Percentiles rank a stretch among this genome's conserved stretches.
Conservation (phyloP, 163 green algal species). For the Prototheca stagnorum region DNA sequence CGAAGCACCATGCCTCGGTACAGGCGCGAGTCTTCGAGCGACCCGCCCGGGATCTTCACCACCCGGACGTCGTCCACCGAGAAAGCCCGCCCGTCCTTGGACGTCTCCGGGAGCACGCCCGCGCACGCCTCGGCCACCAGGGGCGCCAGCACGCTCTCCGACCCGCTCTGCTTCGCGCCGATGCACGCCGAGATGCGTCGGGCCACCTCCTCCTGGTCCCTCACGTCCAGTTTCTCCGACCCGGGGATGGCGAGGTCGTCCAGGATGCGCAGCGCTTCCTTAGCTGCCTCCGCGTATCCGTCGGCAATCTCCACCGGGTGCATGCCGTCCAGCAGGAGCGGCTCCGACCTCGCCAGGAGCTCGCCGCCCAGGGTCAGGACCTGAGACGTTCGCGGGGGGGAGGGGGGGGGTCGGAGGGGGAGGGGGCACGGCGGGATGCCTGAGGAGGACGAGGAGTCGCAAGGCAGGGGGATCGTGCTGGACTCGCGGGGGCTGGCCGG, state of each 20-base stretch:
- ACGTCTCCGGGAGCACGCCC: conserved; percentile 53
- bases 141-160: conserved; percentile 66
- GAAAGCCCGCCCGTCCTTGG: conserved; percentile 87
- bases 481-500: no score
- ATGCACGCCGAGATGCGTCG: conserved; percentile 60
- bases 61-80: conserved; percentile 98
- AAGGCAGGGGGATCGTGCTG: background rate
- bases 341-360: conserved; percentile 76
- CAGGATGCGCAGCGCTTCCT: conserved; percentile 58
- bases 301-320: conserved; percentile 88
- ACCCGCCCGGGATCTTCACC: conserved; percentile 70
- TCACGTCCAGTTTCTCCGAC: conserved; percentile 24
- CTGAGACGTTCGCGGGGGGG: conserved; percentile 44
- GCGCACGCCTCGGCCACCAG: conserved; percentile 81
- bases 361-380: conserved; percentile 85
- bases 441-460: background rate
- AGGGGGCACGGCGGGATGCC: background rate
- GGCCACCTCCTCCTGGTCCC: conserved; percentile 28
- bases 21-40: conserved; percentile 35
- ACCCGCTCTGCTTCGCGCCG: conserved; percentile 75
- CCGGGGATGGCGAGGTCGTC: conserved; percentile 61
- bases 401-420: no score
- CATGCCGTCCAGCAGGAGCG: conserved; percentile 77
- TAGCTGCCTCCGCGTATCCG: conserved; percentile 71
- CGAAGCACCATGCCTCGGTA: conserved; percentile 83